These are phyloP conservation scores for Dendrobium huoshanense DNA, from an alignment of 106 monocot genomes.

Conservation along the genomic window DNA sequence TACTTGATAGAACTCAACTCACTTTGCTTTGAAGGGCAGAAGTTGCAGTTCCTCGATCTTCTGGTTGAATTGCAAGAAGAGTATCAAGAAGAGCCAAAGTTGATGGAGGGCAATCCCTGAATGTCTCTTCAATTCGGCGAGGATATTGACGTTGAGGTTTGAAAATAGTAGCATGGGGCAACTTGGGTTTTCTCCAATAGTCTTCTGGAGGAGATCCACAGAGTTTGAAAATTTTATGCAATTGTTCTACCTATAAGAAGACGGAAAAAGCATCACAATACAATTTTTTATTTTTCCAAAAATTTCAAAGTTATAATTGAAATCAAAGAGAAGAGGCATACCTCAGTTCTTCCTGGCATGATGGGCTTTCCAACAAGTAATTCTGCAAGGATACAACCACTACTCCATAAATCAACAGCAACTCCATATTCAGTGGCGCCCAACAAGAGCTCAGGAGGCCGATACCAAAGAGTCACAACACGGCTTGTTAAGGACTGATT, in stretches of 20 bases:
- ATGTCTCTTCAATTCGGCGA: constrained; percentile 40
- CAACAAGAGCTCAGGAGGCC: constrained; percentile 60
- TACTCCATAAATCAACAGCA: constrained; percentile 63
- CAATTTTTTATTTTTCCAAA: no score
- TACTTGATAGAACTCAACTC: constrained; percentile 5
- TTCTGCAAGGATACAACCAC: constrained; percentile 63
- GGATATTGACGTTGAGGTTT: constrained; percentile 49
- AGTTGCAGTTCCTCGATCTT: constrained; percentile 50
- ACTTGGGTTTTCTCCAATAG: constrained; percentile 56
- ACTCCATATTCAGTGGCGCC: constrained; percentile 50
- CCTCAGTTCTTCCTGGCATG: constrained; percentile 70
- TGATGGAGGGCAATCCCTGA: constrained; percentile 39
- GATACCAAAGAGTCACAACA: constrained; percentile 64
- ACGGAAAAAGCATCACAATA: neutral
- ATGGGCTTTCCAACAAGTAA: constrained; percentile 55
- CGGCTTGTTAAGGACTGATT: constrained; percentile 49
- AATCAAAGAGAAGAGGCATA: constrained; percentile 10
- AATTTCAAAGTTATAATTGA: no score
- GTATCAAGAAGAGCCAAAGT: constrained; percentile 51
- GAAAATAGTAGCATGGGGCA: constrained; percentile 56
- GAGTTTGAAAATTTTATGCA: constrained; percentile 73
- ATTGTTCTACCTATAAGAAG: constrained; percentile 53
- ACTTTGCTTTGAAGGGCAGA: constrained; percentile 63
- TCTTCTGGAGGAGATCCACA: constrained; percentile 68
- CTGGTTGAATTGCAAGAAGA: constrained; percentile 63